Evolutionary conservation across 306 rosid genomes (phyloP).

Genomic region (Quercus gilva): DNA sequence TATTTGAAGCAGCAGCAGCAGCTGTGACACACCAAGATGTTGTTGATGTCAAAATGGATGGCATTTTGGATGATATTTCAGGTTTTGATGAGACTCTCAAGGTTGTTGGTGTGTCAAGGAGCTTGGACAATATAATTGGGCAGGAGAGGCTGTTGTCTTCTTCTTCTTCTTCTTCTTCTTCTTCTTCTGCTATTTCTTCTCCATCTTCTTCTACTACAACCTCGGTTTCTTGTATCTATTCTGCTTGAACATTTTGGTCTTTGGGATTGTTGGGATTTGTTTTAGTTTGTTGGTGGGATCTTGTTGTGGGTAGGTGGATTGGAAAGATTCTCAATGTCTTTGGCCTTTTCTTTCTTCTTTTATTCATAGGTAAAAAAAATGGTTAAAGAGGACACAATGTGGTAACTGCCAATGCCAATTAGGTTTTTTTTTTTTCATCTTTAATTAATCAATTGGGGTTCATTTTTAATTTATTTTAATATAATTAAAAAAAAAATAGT

Average conservation of each 20-base stretch:
- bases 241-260: constrained; percentile 16
- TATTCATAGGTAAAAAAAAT: not conserved
- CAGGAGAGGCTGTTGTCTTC: constrained; percentile 20
- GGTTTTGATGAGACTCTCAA: constrained; percentile 11
- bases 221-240: constrained; percentile 42
- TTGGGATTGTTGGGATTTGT: constrained; percentile 25
- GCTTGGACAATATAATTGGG: not conserved
- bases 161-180: constrained; percentile 47
- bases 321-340: constrained; percentile 6
- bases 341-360: not conserved
- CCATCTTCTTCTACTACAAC: constrained; percentile 64
- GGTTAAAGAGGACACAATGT: too few species aligned
- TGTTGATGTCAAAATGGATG: constrained; percentile 24
- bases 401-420: too few species aligned
- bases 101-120: constrained; percentile 20
- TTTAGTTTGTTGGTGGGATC: constrained; percentile 11
- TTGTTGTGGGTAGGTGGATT: constrained; percentile 24
- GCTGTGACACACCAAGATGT: constrained; percentile 18
- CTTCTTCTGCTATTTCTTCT: constrained; percentile 52
- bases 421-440: too few species aligned
- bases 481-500: too few species aligned
- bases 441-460: too few species aligned
- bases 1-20: constrained; percentile 33
- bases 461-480: too few species aligned
- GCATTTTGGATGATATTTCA: constrained; percentile 21